Evolutionary conservation across 1,139 yeast species (phyloP), one percentile per base, ranked within the genome.

Genomic region (Saccharomyces hybrid): DNA sequence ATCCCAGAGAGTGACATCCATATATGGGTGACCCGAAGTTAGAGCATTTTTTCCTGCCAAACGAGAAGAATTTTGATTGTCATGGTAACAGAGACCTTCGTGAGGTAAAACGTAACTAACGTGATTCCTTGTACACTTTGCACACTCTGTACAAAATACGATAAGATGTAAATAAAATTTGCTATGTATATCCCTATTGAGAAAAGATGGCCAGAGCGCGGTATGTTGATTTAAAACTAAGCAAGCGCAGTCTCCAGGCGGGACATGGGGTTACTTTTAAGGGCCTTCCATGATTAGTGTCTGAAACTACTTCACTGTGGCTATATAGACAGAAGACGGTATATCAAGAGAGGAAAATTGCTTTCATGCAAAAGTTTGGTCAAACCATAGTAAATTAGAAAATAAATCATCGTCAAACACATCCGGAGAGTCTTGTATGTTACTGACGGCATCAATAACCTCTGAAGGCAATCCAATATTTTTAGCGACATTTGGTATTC

Each of bases 311-410:
- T 19, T 19, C 23, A 19, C 23, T 19, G 23, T 19, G 23, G 23
- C 23, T 19, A 19, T 19, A 19, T 19, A 19, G 23, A 19, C 23
- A 19, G 23, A 19, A 19, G 23, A 19, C 23, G 23, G 23, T 19
- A 19, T 48, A 9, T 32, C 9, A 23, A 31, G 23, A 19, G n/a
- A 14, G 14, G 27, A 34, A 11, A n/a, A 49, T 26, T 23, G n/a
- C 16, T 25, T 26, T 23, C n/a, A 23, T 34, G 48, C 32, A 52
- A 60, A 60, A 42, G 52, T 55, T 53, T 79, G 81, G 61, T 81
- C 83, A 59, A 81, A 81, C 85, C 85, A 81, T 58, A 75, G 78
- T 53, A 81, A 64, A 57, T 78, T 79, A 6, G 78, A 76, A 46
- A 78, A 62, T 47, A 78, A 62, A 52, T 72, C 70, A 26, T 70